phyloP scores from a whole-genome alignment of 148 eudicot species.

The Agrostemma githago region DNA sequence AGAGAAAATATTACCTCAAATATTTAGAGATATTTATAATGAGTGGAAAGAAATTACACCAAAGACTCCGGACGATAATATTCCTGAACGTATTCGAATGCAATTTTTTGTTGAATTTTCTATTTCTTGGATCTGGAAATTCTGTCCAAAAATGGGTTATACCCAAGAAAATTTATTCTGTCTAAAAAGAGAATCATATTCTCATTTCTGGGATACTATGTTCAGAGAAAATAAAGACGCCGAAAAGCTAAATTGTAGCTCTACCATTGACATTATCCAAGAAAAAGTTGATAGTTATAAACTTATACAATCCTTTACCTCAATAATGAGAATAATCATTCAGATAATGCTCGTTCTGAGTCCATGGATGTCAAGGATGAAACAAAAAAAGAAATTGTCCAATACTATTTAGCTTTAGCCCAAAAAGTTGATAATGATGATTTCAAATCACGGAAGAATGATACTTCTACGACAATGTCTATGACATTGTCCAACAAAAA shows the following conservation, averaged over 20 bases:
- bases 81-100: background rate
- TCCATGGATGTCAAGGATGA: background rate
- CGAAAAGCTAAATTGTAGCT: background rate
- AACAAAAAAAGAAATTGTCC: background rate
- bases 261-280: background rate
- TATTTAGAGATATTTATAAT: background rate
- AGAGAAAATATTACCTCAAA: background rate
- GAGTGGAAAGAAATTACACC: background rate
- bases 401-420: background rate
- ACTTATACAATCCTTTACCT: background rate
- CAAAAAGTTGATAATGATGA: background rate
- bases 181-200: background rate
- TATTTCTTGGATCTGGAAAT: background rate
- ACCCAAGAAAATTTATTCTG: background rate
- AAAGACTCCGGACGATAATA: background rate
- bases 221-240: background rate
- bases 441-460: background rate
- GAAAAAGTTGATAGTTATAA: background rate
- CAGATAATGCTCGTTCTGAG: background rate
- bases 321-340: background rate
- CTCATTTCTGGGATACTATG: background rate
- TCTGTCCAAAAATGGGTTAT: background rate
- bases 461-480: background rate
- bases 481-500: background rate
- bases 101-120: background rate